Evolutionary conservation across 73 alveolate genomes (phyloP), one percentile per base, ranked within the genome.

Genomic region (Symbiodinium pilosum): DNA sequence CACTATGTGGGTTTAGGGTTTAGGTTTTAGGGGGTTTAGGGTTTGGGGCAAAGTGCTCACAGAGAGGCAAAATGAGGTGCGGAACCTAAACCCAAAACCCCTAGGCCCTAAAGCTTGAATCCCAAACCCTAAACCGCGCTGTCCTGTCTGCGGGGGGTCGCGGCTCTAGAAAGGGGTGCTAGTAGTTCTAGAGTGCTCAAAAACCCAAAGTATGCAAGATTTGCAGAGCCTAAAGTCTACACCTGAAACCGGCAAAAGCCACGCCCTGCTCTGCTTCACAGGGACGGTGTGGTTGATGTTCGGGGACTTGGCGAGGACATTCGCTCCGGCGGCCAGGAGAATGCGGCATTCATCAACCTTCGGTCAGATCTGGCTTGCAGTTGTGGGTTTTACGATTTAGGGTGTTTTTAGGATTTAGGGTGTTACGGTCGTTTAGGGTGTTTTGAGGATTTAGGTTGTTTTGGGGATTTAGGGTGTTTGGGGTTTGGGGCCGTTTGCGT

Each of bases 271-370:
- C 64, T 6, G 38, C n/a, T n/a, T 44, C 42, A 59, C 73, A 89
- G 95, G 40, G 11, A 77, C 95, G 18, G 95, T 89, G 87, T 89
- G 95, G 87, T 84, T 84, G 43, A 89, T 89, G 73, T 89, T 89
- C 47, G 95, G 95, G 3, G 95, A 89, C 34, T 84, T 39, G 26
- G 47, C 95, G 39, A 20, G 43, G 44, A 89, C 18, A 36, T 89
- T 51, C 30, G 95, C 95, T 18, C 95, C 95, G 18, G 95, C 95
- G 43, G 95, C 95, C 26, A 89, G 41, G 75, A 89, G 95, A 41
- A 89, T 83, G 30, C 95, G 95, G 28, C 44, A 42, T 47, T 89
- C 95, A 26, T 89, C 95, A 38, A 89, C 95, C 95, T 89, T 56
- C 47, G 83, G 47, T 34, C 28, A 2, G 3, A 24, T 16, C 26